Evolutionary conservation across 1,284 basidiomycete species (phyloP).

Genomic region (Stereum hirsutum): DNA sequence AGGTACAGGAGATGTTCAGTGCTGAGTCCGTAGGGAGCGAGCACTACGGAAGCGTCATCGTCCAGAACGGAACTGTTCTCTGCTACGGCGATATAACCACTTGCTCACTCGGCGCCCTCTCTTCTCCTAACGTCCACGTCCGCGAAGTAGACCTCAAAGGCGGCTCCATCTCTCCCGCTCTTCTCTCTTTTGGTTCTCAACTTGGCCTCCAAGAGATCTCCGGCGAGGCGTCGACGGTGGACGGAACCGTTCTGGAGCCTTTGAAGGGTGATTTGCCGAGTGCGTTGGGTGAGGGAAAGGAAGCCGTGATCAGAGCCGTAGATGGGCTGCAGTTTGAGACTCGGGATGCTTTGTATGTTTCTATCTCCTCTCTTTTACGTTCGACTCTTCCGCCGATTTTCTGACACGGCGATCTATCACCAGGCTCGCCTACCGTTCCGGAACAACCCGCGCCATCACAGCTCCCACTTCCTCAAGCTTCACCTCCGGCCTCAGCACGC

Average conservation of each 20-base stretch:
- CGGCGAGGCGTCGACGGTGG: slow-evolving; percentile 54
- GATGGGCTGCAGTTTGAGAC: slow-evolving; percentile 45
- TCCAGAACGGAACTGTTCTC: slow-evolving; percentile 30
- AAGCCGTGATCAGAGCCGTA: slow-evolving; percentile 33
- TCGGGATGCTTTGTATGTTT: slow-evolving; percentile 41
- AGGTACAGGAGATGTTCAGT: slow-evolving; percentile 14
- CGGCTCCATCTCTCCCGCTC: slow-evolving; percentile 37
- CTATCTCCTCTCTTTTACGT: neutral
- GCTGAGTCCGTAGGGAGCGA: slow-evolving; percentile 8
- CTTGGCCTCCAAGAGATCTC: slow-evolving; percentile 56
- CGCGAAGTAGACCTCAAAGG: slow-evolving; percentile 33
- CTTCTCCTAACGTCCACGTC: slow-evolving; percentile 9
- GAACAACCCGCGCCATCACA: slow-evolving; percentile 29
- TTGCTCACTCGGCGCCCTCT: slow-evolving; percentile 2
- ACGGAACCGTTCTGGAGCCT: slow-evolving; percentile 39
- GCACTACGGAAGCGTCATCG: slow-evolving; percentile 27
- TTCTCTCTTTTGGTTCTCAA: slow-evolving; percentile 49
- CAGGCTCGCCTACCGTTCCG: slow-evolving; percentile 26
- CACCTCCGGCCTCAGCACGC: slow-evolving; percentile 38
- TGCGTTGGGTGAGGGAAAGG: slow-evolving; percentile 32
- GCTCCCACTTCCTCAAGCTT: slow-evolving; percentile 35
- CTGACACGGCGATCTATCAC: no score
- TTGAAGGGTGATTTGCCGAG: slow-evolving; percentile 19
- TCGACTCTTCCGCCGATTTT: no score
- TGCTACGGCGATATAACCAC: slow-evolving; percentile 26